These are phyloP conservation scores for Lichenothelia convexa DNA, from an alignment of 495 filamentous ascomycete genomes.

Conservation along the genomic window DNA sequence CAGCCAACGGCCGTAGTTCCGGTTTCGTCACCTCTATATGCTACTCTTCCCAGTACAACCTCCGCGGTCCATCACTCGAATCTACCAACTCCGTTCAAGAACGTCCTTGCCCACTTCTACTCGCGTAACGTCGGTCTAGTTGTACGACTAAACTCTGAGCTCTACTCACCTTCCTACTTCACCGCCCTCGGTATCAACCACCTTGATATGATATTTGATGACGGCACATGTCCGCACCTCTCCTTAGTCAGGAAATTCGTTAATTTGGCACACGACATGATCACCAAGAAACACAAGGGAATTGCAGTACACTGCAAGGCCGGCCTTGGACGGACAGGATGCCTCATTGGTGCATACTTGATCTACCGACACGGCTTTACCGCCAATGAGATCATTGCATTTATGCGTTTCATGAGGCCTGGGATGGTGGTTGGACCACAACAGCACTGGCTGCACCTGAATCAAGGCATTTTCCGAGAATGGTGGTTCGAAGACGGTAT, in stretches of 20 bases:
- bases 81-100: slow-evolving; percentile 76
- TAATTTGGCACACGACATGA: slow-evolving; percentile 83
- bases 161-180: slow-evolving; percentile 92
- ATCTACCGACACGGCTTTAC: slow-evolving; percentile 98
- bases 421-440: slow-evolving; percentile 99
- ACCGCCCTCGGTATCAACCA: slow-evolving; percentile 87
- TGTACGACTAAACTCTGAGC: slow-evolving; percentile 83
- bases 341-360: slow-evolving; percentile 89
- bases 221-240: slow-evolving; percentile 85
- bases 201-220: slow-evolving; percentile 98
- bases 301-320: slow-evolving; percentile 99
- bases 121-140: slow-evolving; percentile 78
- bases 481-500: slow-evolving; percentile 94
- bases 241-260: slow-evolving; percentile 80
- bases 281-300: slow-evolving; percentile 64
- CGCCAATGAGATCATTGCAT: slow-evolving; percentile 93
- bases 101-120: slow-evolving; percentile 75
- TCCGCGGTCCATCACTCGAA: slow-evolving; percentile 41
- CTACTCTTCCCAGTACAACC: slow-evolving; percentile 47
- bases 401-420: slow-evolving; percentile 98
- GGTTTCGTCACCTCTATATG: slow-evolving; percentile 49
- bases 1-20: slow-evolving; percentile 52
- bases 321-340: slow-evolving; percentile 87
- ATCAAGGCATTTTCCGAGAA: slow-evolving; percentile 88
- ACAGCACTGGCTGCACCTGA: slow-evolving; percentile 96